Conservation (phyloP, 805 yeast genomes). For the Yamadazyma akitaensis region DNA sequence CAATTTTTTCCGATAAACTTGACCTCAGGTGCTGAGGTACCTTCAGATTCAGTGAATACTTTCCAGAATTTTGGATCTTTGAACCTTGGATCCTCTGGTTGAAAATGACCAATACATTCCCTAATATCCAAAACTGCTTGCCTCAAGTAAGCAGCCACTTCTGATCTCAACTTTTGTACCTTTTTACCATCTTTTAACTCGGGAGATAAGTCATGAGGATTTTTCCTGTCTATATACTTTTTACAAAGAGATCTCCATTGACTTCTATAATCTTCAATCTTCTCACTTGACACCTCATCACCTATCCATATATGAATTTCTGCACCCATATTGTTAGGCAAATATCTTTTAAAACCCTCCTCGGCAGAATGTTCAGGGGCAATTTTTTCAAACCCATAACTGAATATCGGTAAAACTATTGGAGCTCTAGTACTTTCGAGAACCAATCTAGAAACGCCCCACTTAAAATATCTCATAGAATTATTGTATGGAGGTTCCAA, state of each 20-base stretch:
- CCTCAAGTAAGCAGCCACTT: conserved; percentile 67
- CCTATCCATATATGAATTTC: conserved; percentile 72
- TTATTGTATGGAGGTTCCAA: conserved; percentile 71
- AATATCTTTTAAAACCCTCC: conserved; percentile 50
- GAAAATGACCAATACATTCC: conserved; percentile 39
- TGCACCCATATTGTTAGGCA: conserved; percentile 64
- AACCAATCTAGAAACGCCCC: conserved; percentile 88
- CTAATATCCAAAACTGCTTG: conserved; percentile 52
- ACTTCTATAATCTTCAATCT: conserved; percentile 57
- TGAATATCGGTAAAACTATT: conserved; percentile 79
- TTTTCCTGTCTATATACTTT: conserved; percentile 47
- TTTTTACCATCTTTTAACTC: conserved; percentile 61
- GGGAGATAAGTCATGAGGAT: conserved; percentile 57
- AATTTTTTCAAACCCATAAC: conserved; percentile 82
- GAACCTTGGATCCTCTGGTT: conserved; percentile 67
- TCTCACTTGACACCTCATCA: conserved; percentile 57
- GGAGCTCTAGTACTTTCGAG: conserved; percentile 84
- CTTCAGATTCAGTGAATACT: conserved; percentile 59
- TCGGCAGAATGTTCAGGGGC: conserved; percentile 73
- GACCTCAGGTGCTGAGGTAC: conserved; percentile 63
- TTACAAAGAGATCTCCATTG: conserved; percentile 67
- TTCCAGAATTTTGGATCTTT: conserved; percentile 74
- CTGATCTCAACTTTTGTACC: conserved; percentile 64
- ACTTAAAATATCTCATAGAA: conserved; percentile 91
- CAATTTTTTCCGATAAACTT: conserved; percentile 76